A percentile compares a stretch with the other conserved stretches of the same genome.
These are phyloP conservation scores for Plantago elongata DNA, from an alignment of 257 asterid species.

Conservation along the genomic window DNA sequence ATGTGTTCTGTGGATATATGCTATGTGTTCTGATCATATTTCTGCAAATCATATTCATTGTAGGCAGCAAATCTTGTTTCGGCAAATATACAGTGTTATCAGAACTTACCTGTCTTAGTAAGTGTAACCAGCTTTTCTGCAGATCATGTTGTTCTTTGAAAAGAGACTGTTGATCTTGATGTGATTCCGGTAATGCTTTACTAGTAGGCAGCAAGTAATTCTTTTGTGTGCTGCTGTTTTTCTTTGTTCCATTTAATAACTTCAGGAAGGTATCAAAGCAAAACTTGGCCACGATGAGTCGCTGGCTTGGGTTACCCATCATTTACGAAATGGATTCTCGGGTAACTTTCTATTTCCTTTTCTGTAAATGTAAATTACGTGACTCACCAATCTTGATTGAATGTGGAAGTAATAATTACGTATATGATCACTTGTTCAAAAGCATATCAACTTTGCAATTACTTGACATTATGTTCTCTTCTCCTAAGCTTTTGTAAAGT, in stretches of 20 bases:
- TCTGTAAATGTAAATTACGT: background rate
- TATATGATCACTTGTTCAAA: background rate
- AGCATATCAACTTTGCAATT: background rate
- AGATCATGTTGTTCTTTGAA: conserved; percentile 4
- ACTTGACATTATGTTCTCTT: background rate
- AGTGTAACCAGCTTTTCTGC: conserved; percentile 27
- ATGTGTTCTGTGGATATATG: background rate
- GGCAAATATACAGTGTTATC: conserved; percentile 59
- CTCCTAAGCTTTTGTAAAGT: background rate
- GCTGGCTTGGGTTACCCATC: conserved; percentile 55
- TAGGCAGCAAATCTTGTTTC: conserved; percentile 58
- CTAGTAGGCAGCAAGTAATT: conserved; percentile 8
- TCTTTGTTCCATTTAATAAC: background rate
- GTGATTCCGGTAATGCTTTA: conserved; percentile 7
- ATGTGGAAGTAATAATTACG: background rate
- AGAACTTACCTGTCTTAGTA: conserved; percentile 47
- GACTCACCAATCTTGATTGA: background rate
- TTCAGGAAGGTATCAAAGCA: conserved; percentile 49
- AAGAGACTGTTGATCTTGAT: conserved; percentile 7
- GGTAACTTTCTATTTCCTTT: conserved; percentile 38
- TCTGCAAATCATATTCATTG: conserved; percentile 23
- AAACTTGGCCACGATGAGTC: conserved; percentile 69
- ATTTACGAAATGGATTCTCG: conserved; percentile 53
- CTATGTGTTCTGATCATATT: conserved; percentile 15
- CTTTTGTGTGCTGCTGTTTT: background rate